Base-by-base conservation (phyloP, 2,329 filamentous ascomycete species). In the Hymenoscyphus infarciens region DNA sequence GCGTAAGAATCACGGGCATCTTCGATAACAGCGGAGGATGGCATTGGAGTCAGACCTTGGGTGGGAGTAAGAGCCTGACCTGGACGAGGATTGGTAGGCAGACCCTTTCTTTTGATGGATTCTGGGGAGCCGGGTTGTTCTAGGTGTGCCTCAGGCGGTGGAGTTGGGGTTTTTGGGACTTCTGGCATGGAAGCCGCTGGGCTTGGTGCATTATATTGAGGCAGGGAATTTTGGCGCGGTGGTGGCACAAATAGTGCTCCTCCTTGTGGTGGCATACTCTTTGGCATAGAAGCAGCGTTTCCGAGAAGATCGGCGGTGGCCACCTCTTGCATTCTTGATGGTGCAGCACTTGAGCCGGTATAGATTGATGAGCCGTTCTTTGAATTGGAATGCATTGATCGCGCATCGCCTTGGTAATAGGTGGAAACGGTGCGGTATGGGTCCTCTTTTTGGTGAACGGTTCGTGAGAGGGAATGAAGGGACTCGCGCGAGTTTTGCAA, bases 401-500 rank as follows among this genome's bases (percentile, higher is more conserved):
- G 80, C 59, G 77, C 78, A 63, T 88, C 86, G 68, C 81, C 84
- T 58, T 75, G 76, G 63, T 85, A 77, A 72, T 90, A 88, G 38
- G 80, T 75, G 27, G 77, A 76, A 27, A 87, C 80, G 1, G 82
- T 82, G 58, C 91, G 86, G 77, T 97, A 98, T 39, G 92, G 94
- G 75, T 97, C 94, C 70, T 96, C 89, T 60, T 87, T 84, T 68
- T 86, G 83, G 62, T 87, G 83, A 55, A 94, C 83, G 1, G 88
- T 89, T 60, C 89, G 87, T 29, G 92, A 90, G 67, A 98, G 81
- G 2, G 92, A 96, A 75, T 93, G 87, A 66, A 98, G 81, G 5
- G 94, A 97, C 69, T 97, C 92, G 54, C 86, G 85, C 0, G 94
- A 97, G 72, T 85, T 82, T 52, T 95, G 87, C 22, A 94, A 73